Percentiles rank a stretch among this genome's conserved stretches.
These are phyloP conservation scores for Botryotinia convoluta DNA, from an alignment of 2,329 filamentous ascomycete genomes.

Conservation along the genomic window DNA sequence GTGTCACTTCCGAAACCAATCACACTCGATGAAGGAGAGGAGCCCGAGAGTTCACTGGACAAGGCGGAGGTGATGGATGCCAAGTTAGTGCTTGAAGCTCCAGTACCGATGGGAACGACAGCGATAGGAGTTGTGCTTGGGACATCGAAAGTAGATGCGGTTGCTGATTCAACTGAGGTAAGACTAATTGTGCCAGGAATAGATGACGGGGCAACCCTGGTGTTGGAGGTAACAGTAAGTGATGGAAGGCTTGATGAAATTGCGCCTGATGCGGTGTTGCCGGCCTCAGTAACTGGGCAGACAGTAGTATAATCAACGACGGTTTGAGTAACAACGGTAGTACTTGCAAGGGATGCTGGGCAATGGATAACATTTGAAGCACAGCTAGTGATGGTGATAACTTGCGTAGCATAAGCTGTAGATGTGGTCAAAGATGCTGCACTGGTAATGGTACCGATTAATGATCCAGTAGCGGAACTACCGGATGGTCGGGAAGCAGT, in stretches of 20 bases:
- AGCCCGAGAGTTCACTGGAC: background rate
- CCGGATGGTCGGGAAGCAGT: background rate
- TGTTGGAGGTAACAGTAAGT: background rate
- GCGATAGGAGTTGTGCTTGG: background rate
- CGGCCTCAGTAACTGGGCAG: slow-evolving; percentile 22
- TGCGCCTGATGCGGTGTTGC: background rate
- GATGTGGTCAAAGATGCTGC: slow-evolving; percentile 24
- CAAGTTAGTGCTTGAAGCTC: background rate
- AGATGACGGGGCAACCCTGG: background rate
- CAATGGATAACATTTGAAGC: slow-evolving; percentile 26
- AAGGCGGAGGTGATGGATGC: slow-evolving; percentile 10
- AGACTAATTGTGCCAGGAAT: background rate
- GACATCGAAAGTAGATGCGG: background rate
- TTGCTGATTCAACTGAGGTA: background rate
- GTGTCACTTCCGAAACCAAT: background rate
- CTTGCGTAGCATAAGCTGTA: slow-evolving; percentile 24
- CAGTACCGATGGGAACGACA: background rate
- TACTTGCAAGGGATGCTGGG: slow-evolving; percentile 19
- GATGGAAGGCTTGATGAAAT: background rate
- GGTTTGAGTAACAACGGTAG: slow-evolving; percentile 25
- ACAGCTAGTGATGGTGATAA: slow-evolving; percentile 25
- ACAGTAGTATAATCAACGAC: slow-evolving; percentile 25
- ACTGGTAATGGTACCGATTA: slow-evolving; percentile 21
- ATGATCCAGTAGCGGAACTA: background rate
- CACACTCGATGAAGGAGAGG: background rate